A percentile compares a stretch with the other conserved stretches of the same genome.
phyloP scores from a whole-genome alignment of 129 eudicot species.

The Helianthus annuus region DNA sequence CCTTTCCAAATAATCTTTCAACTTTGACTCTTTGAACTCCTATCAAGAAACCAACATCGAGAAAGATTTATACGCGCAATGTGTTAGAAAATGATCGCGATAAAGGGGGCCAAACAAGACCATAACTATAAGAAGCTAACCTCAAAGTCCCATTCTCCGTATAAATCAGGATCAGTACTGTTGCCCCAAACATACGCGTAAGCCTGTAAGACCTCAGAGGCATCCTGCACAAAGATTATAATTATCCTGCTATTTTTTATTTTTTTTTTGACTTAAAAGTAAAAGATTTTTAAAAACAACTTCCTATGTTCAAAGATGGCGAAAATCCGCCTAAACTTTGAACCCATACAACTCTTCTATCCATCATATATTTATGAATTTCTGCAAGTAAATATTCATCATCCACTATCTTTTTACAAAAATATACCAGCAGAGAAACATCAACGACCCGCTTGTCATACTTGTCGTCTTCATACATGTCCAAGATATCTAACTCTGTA shows the following conservation, averaged over 20 bases:
- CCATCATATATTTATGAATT: background rate
- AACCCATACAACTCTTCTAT: background rate
- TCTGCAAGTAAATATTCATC: background rate
- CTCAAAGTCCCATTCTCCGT: conserved; percentile 94
- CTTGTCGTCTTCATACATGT: conserved; percentile 74
- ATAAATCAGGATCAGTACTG: conserved; percentile 69
- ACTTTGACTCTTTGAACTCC: conserved; percentile 68
- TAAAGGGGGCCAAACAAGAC: background rate
- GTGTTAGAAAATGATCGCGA: background rate
- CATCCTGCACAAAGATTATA: conserved; percentile 54
- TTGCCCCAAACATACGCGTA: conserved; percentile 75
- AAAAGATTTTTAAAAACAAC: background rate
- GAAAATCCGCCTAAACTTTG: background rate
- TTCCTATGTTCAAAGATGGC: background rate
- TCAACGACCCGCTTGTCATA: conserved; percentile 67
- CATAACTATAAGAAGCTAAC: conserved; percentile 29
- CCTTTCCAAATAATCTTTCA: conserved; percentile 71
- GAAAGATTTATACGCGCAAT: background rate
- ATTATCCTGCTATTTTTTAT: background rate
- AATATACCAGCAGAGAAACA: conserved; percentile 65
- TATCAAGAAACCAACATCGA: conserved; percentile 26
- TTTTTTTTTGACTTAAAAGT: conserved; percentile 18
- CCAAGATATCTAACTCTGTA: conserved; percentile 68
- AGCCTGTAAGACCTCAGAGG: conserved; percentile 59
- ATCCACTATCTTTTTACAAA: background rate